These are phyloP conservation scores for Peniophora sp. DNA, from an alignment of 1,284 basidiomycete genomes.

Conservation along the genomic window DNA sequence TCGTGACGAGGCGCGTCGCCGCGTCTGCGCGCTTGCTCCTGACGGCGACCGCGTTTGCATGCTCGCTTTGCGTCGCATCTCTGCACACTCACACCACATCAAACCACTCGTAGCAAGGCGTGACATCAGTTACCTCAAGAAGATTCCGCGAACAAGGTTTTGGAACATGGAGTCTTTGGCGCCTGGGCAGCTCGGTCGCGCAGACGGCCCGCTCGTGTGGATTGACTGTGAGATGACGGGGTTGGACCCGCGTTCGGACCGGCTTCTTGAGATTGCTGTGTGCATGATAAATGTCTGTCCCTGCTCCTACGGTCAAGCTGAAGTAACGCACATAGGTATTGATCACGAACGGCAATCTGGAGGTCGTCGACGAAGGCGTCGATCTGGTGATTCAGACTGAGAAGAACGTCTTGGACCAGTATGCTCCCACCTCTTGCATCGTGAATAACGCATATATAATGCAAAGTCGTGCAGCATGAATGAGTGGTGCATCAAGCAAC, in stretches of 20 bases:
- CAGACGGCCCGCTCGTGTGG: not conserved
- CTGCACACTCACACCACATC: too few species aligned
- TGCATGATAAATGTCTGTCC: too few species aligned
- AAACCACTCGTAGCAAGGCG: too few species aligned
- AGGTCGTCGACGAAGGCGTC: slow-evolving; percentile 68
- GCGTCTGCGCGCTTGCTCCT: too few species aligned
- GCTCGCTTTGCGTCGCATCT: too few species aligned
- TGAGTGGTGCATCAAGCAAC: slow-evolving; percentile 69
- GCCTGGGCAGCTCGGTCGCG: not conserved
- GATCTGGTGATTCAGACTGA: slow-evolving; percentile 64
- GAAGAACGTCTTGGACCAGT: slow-evolving; percentile 57
- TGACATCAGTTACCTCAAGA: too few species aligned
- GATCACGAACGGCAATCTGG: slow-evolving; percentile 74
- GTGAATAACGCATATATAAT: not conserved
- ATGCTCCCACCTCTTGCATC: slow-evolving; percentile 13
- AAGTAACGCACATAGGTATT: slow-evolving; percentile 49
- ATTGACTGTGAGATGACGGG: slow-evolving; percentile 1
- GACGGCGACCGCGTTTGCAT: too few species aligned
- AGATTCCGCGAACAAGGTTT: too few species aligned
- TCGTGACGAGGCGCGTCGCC: too few species aligned
- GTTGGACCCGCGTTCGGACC: not conserved
- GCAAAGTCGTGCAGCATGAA: slow-evolving; percentile 47
- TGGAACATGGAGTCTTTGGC: too few species aligned
- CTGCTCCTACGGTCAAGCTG: not conserved
- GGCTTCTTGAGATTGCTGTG: not conserved